Conservation (phyloP, 2,329 filamentous ascomycete species). For the Botrytis porri region DNA sequence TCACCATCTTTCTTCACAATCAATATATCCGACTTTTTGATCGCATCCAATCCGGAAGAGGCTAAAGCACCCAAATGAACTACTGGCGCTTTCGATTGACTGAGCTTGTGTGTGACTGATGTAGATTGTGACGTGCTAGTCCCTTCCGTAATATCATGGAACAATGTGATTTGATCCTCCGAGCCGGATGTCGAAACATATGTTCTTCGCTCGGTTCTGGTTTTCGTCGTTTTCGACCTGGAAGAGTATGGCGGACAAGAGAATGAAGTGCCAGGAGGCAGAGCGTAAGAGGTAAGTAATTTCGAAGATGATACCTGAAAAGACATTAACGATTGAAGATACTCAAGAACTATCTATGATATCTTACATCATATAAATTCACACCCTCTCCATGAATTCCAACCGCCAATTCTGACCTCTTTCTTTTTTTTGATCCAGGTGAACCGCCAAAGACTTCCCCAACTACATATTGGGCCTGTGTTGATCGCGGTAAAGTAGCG, state of each 20-base stretch:
- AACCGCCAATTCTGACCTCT: conserved; percentile 61
- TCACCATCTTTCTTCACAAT: conserved; percentile 60
- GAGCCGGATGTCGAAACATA: conserved; percentile 54
- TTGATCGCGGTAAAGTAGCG: conserved; percentile 56
- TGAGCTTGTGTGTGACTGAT: conserved; percentile 46
- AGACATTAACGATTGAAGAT: conserved; percentile 12
- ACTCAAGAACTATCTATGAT: neutral
- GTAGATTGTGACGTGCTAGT: conserved; percentile 53
- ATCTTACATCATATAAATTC: conserved; percentile 62
- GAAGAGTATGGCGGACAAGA: conserved; percentile 60
- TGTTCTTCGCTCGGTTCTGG: conserved; percentile 55
- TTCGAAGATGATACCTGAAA: conserved; percentile 57
- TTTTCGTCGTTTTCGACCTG: conserved; percentile 45
- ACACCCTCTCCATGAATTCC: conserved; percentile 64
- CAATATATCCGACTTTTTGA: conserved; percentile 45
- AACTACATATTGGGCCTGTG: conserved; percentile 56
- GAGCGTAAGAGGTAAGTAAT: conserved; percentile 63
- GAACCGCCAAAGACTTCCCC: conserved; percentile 60
- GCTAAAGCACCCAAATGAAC: conserved; percentile 44
- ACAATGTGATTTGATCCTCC: conserved; percentile 53
- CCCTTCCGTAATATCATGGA: conserved; percentile 54
- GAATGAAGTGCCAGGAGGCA: conserved; percentile 62
- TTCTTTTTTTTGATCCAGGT: conserved; percentile 57
- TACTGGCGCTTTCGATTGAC: conserved; percentile 41
- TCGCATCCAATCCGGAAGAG: conserved; percentile 18